Base-by-base conservation (phyloP, 495 filamentous ascomycete genomes). In the Xylaria grammica region DNA sequence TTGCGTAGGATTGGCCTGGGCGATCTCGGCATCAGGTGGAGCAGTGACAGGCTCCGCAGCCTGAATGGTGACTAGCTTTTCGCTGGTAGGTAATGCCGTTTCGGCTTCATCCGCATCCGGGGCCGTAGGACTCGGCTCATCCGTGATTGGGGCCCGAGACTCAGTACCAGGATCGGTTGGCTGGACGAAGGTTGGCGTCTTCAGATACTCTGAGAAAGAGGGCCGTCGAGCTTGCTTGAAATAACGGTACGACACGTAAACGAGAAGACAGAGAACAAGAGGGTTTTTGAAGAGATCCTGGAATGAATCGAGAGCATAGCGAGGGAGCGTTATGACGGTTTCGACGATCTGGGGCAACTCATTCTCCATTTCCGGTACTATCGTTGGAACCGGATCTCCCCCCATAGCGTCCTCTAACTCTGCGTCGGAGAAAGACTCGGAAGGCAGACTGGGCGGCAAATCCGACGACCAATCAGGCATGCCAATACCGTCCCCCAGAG, bases 211-310 rank as follows among this genome's bases (percentile, higher is more conserved):
- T 10, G 67, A 61, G 17, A 58, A 69, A 17, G 57, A 67, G 56
- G 69, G 65, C 5, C 70, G 65, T 49, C 74, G 49, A 10, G 72
- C 59, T 48, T 81, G 72, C 58, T 77, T 78, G 48, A 74, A 68
- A 46, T 78, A 71, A 11, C 67, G 68, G 26, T 74, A 71, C 8
- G 76, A 40, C 4, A 77, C 38, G 20, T 74, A 67, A 22, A 79
- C 27, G 22, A 79, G 54, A 32, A 84, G 54, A 6, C 78, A 42
- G 22, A 83, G 71, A n/a, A 80, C 66, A 30, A 78, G 66, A 1
- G 82, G 82, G 58, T 85, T 84, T 67, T 74, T 77, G 44, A 83
- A 50, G 15, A 84, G 72, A 44, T 83, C 79, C 3, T 79, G 55
- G 1, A 79, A 63, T 51, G 67, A 78, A 38, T 76, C 67, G 0